Evolutionary conservation across 768 basidiomycete species (phyloP).

Genomic region (Tremella mesenterica): DNA sequence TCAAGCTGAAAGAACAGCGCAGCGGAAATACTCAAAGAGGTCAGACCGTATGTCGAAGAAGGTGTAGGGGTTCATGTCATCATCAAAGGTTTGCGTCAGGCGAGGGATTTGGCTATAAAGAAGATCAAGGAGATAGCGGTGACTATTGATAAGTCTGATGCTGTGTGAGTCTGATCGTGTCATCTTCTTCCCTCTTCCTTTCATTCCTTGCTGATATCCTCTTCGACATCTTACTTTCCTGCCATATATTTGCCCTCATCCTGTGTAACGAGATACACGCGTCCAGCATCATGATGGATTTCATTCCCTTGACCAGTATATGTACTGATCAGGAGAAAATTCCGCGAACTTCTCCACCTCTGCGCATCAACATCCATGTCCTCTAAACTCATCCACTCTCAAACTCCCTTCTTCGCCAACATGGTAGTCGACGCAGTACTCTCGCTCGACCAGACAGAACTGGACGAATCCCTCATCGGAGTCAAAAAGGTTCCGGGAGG

Average conservation of each 20-base stretch:
- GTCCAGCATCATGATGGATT: too few relatives aligned
- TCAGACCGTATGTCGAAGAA: conserved; percentile 84
- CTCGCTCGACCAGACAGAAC: conserved; percentile 80
- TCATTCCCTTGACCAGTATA: too few relatives aligned
- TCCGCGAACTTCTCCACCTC: conserved; percentile 87
- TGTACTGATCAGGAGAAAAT: conserved; percentile 53
- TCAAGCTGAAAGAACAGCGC: conserved; percentile 47
- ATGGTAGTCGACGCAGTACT: conserved; percentile 98
- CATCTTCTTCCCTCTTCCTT: too few relatives aligned
- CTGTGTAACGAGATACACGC: too few relatives aligned
- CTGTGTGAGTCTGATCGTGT: conserved; percentile 57
- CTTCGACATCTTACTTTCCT: too few relatives aligned
- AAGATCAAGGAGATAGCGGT: conserved; percentile 84
- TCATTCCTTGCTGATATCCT: too few relatives aligned
- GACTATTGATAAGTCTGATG: conserved; percentile 76
- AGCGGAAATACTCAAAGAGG: conserved; percentile 87
- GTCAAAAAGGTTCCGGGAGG: conserved; percentile 97
- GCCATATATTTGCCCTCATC: too few relatives aligned
- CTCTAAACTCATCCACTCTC: conserved; percentile 95
- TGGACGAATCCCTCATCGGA: conserved; percentile 92
- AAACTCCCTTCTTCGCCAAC: conserved; percentile 96
- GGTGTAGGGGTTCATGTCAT: conserved; percentile 95
- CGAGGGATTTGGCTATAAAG: conserved; percentile 71
- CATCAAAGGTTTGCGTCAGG: conserved; percentile 89
- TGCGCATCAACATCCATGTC: conserved; percentile 99